A percentile compares a stretch with the other conserved stretches of the same genome.
Conservation (phyloP, 495 filamentous ascomycete species). For the Hypomontagnella monticulosa region DNA sequence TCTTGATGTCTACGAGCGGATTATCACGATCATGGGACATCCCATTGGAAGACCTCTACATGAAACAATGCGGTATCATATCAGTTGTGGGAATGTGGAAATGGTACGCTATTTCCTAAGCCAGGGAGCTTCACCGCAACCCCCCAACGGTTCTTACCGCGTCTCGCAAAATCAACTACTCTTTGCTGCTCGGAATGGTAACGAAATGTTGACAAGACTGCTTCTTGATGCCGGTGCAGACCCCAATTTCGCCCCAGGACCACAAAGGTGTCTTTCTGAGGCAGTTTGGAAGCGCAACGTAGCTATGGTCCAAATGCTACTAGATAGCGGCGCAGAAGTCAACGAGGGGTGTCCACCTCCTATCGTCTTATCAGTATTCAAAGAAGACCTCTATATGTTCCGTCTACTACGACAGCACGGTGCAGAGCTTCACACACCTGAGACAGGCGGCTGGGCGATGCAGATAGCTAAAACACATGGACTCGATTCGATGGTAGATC, state of each 20-base stretch:
- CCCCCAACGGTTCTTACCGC: too few species aligned
- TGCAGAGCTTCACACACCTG: conserved; percentile 27
- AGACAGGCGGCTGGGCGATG: conserved; percentile 38
- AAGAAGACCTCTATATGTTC: conserved; percentile 17
- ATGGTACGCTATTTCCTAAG: too few species aligned
- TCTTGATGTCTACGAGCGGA: conserved; percentile 9
- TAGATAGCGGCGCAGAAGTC: conserved; percentile 14
- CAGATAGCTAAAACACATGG: conserved; percentile 15
- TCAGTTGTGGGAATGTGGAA: neutral
- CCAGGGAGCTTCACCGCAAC: too few species aligned
- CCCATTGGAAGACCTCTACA: too few species aligned
- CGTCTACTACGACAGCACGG: conserved; percentile 21
- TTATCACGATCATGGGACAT: neutral
- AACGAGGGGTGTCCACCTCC: conserved; percentile 19
- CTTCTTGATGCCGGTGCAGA: too few species aligned
- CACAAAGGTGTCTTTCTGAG: neutral
- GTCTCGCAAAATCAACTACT: too few species aligned
- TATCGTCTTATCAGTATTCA: conserved; percentile 15
- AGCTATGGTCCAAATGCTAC: neutral
- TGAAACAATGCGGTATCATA: too few species aligned
- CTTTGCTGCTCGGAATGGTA: too few species aligned
- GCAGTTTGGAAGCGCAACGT: neutral
- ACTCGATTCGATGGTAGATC: conserved; percentile 31
- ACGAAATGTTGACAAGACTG: too few species aligned
- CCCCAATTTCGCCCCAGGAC: neutral